phyloP scores from a whole-genome alignment of 495 filamentous ascomycete genomes.

The Poronia punctata region DNA sequence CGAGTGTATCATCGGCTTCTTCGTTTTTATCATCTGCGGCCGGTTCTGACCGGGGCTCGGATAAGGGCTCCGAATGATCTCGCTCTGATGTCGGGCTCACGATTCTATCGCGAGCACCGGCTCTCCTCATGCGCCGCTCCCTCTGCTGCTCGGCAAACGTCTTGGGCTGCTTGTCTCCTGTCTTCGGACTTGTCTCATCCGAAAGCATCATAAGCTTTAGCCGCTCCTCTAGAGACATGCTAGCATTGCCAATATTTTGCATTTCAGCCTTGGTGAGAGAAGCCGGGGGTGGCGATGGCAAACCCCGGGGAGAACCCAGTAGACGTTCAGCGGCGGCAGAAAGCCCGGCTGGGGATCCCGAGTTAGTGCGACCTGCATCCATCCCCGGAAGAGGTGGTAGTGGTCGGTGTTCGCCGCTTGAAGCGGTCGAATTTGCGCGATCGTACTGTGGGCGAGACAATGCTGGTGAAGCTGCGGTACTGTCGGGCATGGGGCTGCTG shows the following conservation, averaged over 20 bases:
- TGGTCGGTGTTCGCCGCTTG: slow-evolving; percentile 66
- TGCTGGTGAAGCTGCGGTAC: slow-evolving; percentile 18
- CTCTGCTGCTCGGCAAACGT: slow-evolving; percentile 47
- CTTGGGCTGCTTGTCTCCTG: slow-evolving; percentile 21
- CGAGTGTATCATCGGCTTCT: slow-evolving; percentile 45
- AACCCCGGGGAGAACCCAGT: slow-evolving; percentile 49
- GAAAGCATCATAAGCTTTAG: slow-evolving; percentile 76
- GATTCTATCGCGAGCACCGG: slow-evolving; percentile 38
- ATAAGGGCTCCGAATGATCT: too few species aligned
- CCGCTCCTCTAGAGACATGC: slow-evolving; percentile 75
- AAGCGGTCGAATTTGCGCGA: slow-evolving; percentile 60
- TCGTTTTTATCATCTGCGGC: slow-evolving; percentile 9
- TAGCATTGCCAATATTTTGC: slow-evolving; percentile 56
- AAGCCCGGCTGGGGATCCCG: slow-evolving; percentile 36
- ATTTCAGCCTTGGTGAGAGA: slow-evolving; percentile 63
- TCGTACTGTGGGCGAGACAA: slow-evolving; percentile 37
- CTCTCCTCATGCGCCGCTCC: slow-evolving; percentile 54
- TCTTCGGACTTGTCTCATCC: slow-evolving; percentile 48
- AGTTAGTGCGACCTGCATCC: slow-evolving; percentile 30
- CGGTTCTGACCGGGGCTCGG: too few species aligned
- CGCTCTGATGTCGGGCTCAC: slow-evolving; percentile 43
- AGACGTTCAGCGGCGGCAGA: slow-evolving; percentile 59
- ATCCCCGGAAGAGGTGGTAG: slow-evolving; percentile 65
- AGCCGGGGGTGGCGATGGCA: slow-evolving; percentile 63
- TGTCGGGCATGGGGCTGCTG: slow-evolving; percentile 56